A percentile compares a stretch with the other conserved stretches of the same genome.
Conservation (phyloP, 1,139 yeast species). For the Suhomyces terraborum region DNA sequence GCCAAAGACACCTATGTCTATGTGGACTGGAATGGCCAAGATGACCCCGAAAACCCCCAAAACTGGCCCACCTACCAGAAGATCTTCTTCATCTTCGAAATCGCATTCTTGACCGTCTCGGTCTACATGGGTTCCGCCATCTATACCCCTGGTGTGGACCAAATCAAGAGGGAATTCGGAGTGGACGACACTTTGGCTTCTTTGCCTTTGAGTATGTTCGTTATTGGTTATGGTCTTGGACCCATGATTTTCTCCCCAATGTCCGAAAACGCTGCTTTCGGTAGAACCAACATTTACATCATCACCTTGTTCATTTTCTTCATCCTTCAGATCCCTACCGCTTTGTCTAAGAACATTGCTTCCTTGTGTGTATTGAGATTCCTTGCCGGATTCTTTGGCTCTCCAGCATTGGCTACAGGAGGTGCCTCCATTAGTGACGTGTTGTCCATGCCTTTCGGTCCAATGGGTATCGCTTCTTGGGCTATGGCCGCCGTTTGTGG, state of each 20-base stretch:
- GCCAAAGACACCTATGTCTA: conserved; percentile 15
- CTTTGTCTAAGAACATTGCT: conserved; percentile 33
- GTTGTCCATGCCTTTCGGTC: conserved; percentile 28
- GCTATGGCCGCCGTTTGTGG: conserved; percentile 39
- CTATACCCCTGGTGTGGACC: conserved; percentile 54
- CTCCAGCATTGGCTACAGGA: conserved; percentile 41
- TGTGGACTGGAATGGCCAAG: conserved; percentile 48
- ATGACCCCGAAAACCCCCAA: conserved; percentile 59
- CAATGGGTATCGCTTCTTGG: conserved; percentile 39
- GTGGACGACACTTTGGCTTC: conserved; percentile 31
- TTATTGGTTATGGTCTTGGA: conserved; percentile 43
- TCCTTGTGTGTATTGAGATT: conserved; percentile 36
- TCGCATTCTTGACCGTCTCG: conserved; percentile 49
- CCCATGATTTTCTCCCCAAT: conserved; percentile 43
- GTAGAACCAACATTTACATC: conserved; percentile 49
- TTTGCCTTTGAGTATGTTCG: conserved; percentile 39
- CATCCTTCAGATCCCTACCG: conserved; percentile 36
- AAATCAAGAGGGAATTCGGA: conserved; percentile 31
- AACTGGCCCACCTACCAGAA: conserved; percentile 54
- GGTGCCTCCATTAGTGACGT: conserved; percentile 40
- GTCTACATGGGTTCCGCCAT: conserved; percentile 66
- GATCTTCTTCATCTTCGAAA: conserved; percentile 37
- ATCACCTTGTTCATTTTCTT: conserved; percentile 32
- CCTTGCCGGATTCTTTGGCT: conserved; percentile 37
- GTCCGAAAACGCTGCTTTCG: conserved; percentile 47